These are phyloP conservation scores for Picochlorum sp. DNA, from an alignment of 139 green algal species.

Conservation along the genomic window DNA sequence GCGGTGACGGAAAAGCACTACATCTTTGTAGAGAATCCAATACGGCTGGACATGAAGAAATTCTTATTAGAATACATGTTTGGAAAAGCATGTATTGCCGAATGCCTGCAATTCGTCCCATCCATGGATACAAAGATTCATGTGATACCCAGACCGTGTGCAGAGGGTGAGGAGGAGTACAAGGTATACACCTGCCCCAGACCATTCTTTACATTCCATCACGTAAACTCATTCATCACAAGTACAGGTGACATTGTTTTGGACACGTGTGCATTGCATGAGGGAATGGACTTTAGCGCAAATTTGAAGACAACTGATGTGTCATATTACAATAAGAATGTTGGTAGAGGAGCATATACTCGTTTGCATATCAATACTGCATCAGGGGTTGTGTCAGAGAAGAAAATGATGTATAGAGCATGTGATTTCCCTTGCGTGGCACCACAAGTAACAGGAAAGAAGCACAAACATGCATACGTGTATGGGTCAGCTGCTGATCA, in stretches of 20 bases:
- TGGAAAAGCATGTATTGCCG: constrained; percentile 36
- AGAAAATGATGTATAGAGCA: constrained; percentile 24
- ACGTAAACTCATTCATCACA: constrained; percentile 29
- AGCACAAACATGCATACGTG: constrained; percentile 15
- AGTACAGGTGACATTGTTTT: constrained; percentile 19
- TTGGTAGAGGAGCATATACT: constrained; percentile 19
- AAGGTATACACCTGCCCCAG: background rate
- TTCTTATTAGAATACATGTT: constrained; percentile 34
- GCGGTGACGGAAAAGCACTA: constrained; percentile 43
- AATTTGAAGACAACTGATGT: constrained; percentile 15
- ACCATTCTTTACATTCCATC: constrained; percentile 29
- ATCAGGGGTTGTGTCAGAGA: constrained; percentile 14
- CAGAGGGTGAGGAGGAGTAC: background rate
- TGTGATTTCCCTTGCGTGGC: constrained; percentile 33
- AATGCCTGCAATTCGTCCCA: constrained; percentile 33
- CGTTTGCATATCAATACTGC: constrained; percentile 18
- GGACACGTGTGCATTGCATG: constrained; percentile 21
- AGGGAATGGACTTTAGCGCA: constrained; percentile 21
- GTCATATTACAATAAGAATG: constrained; percentile 18
- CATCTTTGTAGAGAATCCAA: constrained; percentile 40
- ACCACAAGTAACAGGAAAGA: constrained; percentile 2
- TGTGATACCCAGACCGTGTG: constrained; percentile 28
- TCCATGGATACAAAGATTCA: constrained; percentile 27
- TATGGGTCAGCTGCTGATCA: background rate
- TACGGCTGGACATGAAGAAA: constrained; percentile 33